These are phyloP conservation scores for Neocallimastix lanati DNA, from an alignment of 192 early-diverging fungal genomes.

Conservation along the genomic window DNA sequence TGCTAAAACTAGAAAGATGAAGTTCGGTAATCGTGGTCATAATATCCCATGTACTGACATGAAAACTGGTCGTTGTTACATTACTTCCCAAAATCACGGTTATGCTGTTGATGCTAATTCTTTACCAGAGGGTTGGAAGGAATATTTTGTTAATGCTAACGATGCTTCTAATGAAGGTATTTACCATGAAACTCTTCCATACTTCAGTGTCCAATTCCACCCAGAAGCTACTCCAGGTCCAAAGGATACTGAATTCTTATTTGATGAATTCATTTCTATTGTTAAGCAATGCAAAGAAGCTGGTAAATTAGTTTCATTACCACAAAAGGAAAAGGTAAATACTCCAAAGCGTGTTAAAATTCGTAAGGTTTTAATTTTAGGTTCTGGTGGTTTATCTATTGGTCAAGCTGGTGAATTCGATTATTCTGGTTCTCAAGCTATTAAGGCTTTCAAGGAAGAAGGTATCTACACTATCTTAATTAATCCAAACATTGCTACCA, in stretches of 20 bases:
- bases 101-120: conserved; percentile 79
- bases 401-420: conserved; percentile 99
- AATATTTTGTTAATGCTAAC: conserved; percentile 95
- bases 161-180: conserved; percentile 98
- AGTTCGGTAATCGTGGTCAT: conserved; percentile 97
- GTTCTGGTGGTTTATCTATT: conserved; percentile 90
- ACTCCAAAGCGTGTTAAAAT: conserved; percentile 36
- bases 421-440: conserved; percentile 90
- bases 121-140: conserved; percentile 52
- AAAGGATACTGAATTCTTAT: conserved; percentile 90
- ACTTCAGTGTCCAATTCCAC: conserved; percentile 98
- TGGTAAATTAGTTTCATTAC: conserved; percentile 53
- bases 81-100: conserved; percentile 97
- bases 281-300: conserved; percentile 45
- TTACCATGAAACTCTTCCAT: conserved; percentile 70
- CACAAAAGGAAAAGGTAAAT: conserved; percentile 36
- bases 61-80: conserved; percentile 91
- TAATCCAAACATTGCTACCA: conserved; percentile 98
- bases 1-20: conserved; percentile 89
- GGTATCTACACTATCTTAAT: conserved; percentile 93
- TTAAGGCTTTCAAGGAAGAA: conserved; percentile 96
- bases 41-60: conserved; percentile 97
- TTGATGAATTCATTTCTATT: conserved; percentile 79
- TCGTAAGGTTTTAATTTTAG: conserved; percentile 88
- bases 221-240: conserved; percentile 92